Base-by-base conservation (phyloP, 2,329 filamentous ascomycete species). In the Plenodomus biglobosus region DNA sequence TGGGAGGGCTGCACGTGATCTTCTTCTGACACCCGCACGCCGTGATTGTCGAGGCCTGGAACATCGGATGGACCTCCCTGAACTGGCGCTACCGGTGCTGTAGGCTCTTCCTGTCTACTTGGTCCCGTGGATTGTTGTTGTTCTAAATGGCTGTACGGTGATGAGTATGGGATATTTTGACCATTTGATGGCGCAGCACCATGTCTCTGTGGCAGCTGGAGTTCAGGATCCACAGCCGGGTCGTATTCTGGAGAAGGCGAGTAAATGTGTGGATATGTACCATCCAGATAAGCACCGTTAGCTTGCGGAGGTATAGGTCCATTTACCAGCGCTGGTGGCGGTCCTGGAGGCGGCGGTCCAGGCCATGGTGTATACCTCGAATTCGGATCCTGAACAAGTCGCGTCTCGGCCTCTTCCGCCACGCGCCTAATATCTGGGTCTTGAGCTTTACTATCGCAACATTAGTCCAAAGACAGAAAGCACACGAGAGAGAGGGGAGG, bases 401-500 rank as follows among this genome's bases (percentile, higher is more conserved):
- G 53, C 10, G 52, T 42, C 46, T 65, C 65, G 19, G 64, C 65
- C 41, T 66, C 62, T 42, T 59, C 54, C 16, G 64, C 65, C 27
- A 69, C 48, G n/a, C 58, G 57, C 42, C 56, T 61, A 27, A 69
- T 57, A 3, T 66, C 64, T 5, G 65, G 58, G 38, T 69, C 66
- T 18, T 58, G 55, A 11, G 65, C 55, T 39, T 62, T 61, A 45
- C 62, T 65, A 42, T 8, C 6, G 27, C 3, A 8, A 34, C 30
- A 42, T 64, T 40, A 64, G 48, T 22, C 30, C 15, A 24, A 17
- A 16, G 36, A 27, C 30, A n/a, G 6, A 18, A 13, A 16, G 16
- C 22, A 36, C 27, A 22, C 43, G 39, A 27, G 24, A 16, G 7
- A 17, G 18, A 27, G n/a, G 44, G 16, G 32, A 32, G 38, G 5